phyloP scores from a whole-genome alignment of 2,329 filamentous ascomycete species.

The Neurospora sp. region DNA sequence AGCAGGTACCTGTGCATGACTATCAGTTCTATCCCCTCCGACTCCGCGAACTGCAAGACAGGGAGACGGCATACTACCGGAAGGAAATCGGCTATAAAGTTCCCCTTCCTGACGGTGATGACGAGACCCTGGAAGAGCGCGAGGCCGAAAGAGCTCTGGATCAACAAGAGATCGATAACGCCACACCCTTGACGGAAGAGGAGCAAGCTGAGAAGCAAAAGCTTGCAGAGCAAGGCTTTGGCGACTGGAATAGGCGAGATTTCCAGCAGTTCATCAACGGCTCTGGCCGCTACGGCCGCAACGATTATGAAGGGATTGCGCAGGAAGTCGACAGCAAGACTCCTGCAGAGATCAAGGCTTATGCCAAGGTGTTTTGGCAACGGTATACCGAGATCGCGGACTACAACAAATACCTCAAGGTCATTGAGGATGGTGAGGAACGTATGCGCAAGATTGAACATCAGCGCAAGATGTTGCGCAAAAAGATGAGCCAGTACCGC shows the following conservation, averaged over 20 bases:
- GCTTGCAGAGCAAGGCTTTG: conserved; percentile 77
- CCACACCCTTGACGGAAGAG: conserved; percentile 76
- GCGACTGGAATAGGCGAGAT: conserved; percentile 91
- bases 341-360: conserved; percentile 73
- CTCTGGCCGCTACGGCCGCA: conserved; percentile 83
- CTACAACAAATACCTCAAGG: conserved; percentile 76
- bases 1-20: conserved; percentile 85
- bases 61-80: conserved; percentile 89
- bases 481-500: conserved; percentile 95
- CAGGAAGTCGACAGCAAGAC: conserved; percentile 88
- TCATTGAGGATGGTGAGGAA: conserved; percentile 89
- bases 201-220: conserved; percentile 79
- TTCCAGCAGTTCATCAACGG: conserved; percentile 98
- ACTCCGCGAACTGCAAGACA: conserved; percentile 82
- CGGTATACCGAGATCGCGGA: conserved; percentile 85
- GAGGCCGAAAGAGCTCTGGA: conserved; percentile 80
- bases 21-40: conserved; percentile 92
- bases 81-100: conserved; percentile 97
- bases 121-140: conserved; percentile 71
- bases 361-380: conserved; percentile 94
- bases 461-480: conserved; percentile 83
- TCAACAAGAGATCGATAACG: conserved; percentile 88
- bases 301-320: conserved; percentile 75
- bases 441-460: conserved; percentile 80
- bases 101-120: conserved; percentile 75